These are phyloP conservation scores for Athelia psychrophila DNA, from an alignment of 1,284 basidiomycete species.

Conservation along the genomic window DNA sequence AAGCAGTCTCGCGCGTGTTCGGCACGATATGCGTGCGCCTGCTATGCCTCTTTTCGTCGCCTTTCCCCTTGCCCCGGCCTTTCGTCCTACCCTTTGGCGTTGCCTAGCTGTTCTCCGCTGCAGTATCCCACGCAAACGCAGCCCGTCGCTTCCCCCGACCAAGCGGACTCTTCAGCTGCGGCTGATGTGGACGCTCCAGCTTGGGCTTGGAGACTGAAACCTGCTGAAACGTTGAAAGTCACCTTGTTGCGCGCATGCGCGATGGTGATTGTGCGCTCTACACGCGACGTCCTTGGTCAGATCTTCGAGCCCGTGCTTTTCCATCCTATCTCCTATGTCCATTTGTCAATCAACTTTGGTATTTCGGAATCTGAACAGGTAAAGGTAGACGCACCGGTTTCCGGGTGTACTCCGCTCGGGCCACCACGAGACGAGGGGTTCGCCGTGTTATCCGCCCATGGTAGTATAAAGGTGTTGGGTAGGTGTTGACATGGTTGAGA, in stretches of 20 bases:
- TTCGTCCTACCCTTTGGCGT: too few relatives aligned
- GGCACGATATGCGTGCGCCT: constrained; percentile 61
- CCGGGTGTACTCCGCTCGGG: constrained; percentile 70
- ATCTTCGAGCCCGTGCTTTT: constrained; percentile 64
- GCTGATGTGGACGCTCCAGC: constrained; percentile 6
- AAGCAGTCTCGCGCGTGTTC: constrained; percentile 61
- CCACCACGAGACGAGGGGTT: constrained; percentile 55
- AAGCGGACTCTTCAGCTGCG: constrained; percentile 21
- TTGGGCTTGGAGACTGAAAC: constrained; percentile 36
- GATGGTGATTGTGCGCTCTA: constrained; percentile 59
- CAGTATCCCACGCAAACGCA: constrained; percentile 37
- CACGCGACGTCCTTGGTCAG: constrained; percentile 40
- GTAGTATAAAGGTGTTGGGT: too few relatives aligned
- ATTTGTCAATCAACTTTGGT: constrained; percentile 8
- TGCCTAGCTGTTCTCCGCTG: background rate
- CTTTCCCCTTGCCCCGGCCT: background rate
- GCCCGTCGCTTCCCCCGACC: constrained; percentile 42
- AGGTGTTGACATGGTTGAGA: too few relatives aligned
- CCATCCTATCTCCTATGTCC: constrained; percentile 69
- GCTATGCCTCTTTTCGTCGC: constrained; percentile 56
- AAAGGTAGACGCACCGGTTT: constrained; percentile 59
- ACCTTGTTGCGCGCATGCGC: constrained; percentile 62
- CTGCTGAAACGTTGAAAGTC: constrained; percentile 68
- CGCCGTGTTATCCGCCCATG: constrained; percentile 19
- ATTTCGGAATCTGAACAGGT: background rate